phyloP scores from a whole-genome alignment of 129 eudicot genomes.

The Artemisia annua region DNA sequence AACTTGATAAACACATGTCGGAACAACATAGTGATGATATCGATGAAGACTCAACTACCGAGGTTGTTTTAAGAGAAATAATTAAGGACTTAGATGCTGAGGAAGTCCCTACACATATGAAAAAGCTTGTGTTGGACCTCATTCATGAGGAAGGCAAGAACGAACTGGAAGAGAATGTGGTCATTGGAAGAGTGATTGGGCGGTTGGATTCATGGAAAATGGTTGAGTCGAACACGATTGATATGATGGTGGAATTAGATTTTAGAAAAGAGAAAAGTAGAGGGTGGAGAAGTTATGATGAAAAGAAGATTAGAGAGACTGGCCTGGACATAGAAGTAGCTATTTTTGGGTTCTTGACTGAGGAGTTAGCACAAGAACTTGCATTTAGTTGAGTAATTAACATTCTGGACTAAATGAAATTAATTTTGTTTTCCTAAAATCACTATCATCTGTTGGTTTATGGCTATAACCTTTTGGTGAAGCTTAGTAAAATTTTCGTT shows the following conservation, averaged over 20 bases:
- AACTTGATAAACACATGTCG: conserved; percentile 70
- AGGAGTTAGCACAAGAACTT: conserved; percentile 58
- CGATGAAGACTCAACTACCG: conserved; percentile 22
- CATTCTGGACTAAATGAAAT: not conserved
- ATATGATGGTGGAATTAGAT: conserved; percentile 84
- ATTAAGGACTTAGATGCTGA: conserved; percentile 13
- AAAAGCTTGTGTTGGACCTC: conserved; percentile 55
- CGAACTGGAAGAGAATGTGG: conserved; percentile 20
- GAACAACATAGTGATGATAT: conserved; percentile 48
- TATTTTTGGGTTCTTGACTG: conserved; percentile 55
- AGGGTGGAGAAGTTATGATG: conserved; percentile 54
- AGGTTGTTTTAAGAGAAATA: conserved; percentile 28
- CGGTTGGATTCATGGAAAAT: conserved; percentile 64
- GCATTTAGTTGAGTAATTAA: conserved; percentile 16
- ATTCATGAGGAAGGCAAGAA: conserved; percentile 47
- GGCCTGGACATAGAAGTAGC: conserved; percentile 59
- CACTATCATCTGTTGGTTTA: not conserved
- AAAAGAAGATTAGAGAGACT: conserved; percentile 38
- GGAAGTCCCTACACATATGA: conserved; percentile 53
- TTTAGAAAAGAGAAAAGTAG: conserved; percentile 41
- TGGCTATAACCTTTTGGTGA: no score
- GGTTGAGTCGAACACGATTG: conserved; percentile 76
- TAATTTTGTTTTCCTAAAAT: conserved; percentile 1
- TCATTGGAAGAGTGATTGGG: conserved; percentile 49
- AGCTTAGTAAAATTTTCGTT: no score